Evolutionary conservation across 768 basidiomycete genomes (phyloP), one percentile per base, ranked within the genome.

Genomic region (Boletus rubroflammeus): DNA sequence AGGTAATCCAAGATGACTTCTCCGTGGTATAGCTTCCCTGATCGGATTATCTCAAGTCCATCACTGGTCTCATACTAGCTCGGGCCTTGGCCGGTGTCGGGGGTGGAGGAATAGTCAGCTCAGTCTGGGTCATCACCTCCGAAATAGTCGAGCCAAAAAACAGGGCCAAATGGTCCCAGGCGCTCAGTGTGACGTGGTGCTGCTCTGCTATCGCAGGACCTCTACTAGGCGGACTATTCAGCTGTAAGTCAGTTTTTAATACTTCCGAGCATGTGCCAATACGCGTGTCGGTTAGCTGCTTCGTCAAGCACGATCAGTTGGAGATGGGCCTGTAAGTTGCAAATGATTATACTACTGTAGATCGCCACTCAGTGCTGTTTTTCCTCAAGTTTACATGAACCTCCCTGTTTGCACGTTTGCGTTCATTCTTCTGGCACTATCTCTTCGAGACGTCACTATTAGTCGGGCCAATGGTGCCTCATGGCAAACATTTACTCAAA

Each of bases 121-220:
- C 86, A 40, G 90, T 93, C 34, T 93, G 91, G 91, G 82, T 89
- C 23, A 85, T 93, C 54, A 91, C 88, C 42, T 81, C 90, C 58
- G 90, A 93, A 67, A 83, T 93, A 54, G 90, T 93, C 39, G 82
- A 85, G 67, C 78, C 83, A 28, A 76, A 74, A 56, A 74, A 79
- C 54, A 82, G 88, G 53, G 85, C 89, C 46, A 89, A 84, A 67
- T 93, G 89, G 90, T 90, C 88, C 11, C 88, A 89, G 68, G 88
- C 88, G 19, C 77, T 92, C 31, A 91, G 90, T 59, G 68, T 91
- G 50, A 93, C 90, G 35, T 93, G 90, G 90, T 85, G 85, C 56
- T 88, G 86, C 66, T 93, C 90, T 40, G 90, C 90, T 32, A 69
- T 92, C 57, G 88, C 90, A 44, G 90, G 91, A 6, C 90, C 90